Evolutionary conservation across 306 rosid genomes (phyloP).

Genomic region (Cajanus cajan): DNA sequence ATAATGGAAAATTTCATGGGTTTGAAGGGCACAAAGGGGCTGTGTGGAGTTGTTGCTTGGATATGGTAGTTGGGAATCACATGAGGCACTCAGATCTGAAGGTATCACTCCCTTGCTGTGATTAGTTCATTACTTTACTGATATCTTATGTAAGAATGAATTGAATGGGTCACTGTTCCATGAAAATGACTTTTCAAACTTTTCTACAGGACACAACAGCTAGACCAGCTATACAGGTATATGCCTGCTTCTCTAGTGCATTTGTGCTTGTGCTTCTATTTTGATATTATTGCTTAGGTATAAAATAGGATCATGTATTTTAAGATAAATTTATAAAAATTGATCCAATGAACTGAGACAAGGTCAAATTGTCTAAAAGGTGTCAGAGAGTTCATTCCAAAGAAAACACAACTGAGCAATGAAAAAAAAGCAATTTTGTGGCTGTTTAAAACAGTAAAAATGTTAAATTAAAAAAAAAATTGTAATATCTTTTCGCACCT

Average conservation of each 20-base stretch:
- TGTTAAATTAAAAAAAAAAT: too few species aligned
- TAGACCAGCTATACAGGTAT: constrained; percentile 53
- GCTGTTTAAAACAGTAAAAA: too few species aligned
- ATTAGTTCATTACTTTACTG: neutral
- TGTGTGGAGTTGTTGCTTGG: constrained; percentile 99
- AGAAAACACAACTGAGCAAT: too few species aligned
- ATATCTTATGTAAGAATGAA: constrained; percentile 20
- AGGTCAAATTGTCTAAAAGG: too few species aligned
- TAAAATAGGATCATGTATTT: neutral
- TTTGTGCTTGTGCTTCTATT: neutral
- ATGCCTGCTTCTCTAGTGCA: constrained; percentile 11
- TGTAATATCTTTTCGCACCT: too few species aligned
- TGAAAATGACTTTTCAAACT: constrained; percentile 42
- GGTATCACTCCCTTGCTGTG: constrained; percentile 41
- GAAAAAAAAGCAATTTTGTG: too few species aligned
- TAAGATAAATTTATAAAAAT: too few species aligned
- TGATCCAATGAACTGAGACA: too few species aligned
- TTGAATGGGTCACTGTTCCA: constrained; percentile 32
- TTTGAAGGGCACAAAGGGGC: constrained; percentile 99
- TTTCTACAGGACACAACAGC: constrained; percentile 44
- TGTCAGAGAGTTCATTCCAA: too few species aligned
- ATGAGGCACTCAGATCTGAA: constrained; percentile 32
- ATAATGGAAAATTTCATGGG: neutral
- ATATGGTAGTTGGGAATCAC: too few species aligned
- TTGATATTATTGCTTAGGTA: constrained; percentile 17